Base-by-base conservation (phyloP, 108 stramenopile species). In the Pseudonitzschia multistriata region DNA sequence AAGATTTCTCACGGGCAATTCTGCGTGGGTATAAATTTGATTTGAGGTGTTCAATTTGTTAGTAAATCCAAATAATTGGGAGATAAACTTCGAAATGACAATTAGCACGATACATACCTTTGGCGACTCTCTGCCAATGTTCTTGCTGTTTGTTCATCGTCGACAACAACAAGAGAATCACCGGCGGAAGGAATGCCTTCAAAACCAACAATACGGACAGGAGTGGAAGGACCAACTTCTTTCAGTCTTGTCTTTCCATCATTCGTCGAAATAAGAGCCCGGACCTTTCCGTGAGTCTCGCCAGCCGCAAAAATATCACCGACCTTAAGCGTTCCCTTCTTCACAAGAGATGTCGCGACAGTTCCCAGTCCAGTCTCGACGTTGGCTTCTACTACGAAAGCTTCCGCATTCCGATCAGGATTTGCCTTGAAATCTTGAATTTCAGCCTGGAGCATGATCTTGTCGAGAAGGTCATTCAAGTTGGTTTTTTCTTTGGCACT, bases 221-320 rank as follows among this genome's bases (percentile, higher is more conserved):
- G 97, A n/a, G 79, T 83, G 45, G 92, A 91, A n/a, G 99, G 98
- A 2, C 83, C 84, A 7, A 91, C 96, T 70, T 89, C 89, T 67
- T 96, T 81, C 52, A 95, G 66, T 29, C 92, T 78, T 10, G 87
- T 89, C 70, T 91, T 91, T 35, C 91, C 92, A 67, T 92, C 87
- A 22, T 53, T 63, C 5, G 83, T 77, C 5, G 81, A 89, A 66
- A 91, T 85, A 48, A 96, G 77, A 21, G 93, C 88, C 49, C 90
- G 83, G 35, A 97, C 96, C 73, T 85, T 88, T 25, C 96, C 97
- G 67, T 83, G 88, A 7, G 95, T 87, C 67, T 86, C 85, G 50
- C 99, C 98, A 0, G 96, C 96, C 8, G 96, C 92, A 66, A 98
- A 97, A 37, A 77, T 64, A 64, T 99, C 97, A 17, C 98, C 97